A percentile compares a stretch with the other conserved stretches of the same genome.
phyloP scores from a whole-genome alignment of 495 filamentous ascomycete genomes.

The Trichoderma orchidacearum region DNA sequence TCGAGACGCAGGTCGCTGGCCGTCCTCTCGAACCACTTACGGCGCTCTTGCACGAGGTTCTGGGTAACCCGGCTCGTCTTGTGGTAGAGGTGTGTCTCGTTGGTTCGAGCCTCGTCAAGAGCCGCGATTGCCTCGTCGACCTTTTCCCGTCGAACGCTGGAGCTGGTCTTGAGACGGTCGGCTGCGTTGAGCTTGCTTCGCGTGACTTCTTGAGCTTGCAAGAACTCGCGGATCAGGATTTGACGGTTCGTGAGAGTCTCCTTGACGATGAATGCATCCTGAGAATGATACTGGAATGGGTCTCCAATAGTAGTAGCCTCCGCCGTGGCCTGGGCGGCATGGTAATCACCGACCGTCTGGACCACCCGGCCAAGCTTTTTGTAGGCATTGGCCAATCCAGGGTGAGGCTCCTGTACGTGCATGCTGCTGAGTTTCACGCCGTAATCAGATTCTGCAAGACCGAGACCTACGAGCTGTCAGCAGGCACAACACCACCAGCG shows the following conservation, averaged over 20 bases:
- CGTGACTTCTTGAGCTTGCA: constrained; percentile 73
- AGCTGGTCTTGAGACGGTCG: constrained; percentile 72
- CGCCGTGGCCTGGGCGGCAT: constrained; percentile 93
- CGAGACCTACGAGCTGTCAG: constrained; percentile 52
- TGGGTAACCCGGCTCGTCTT: constrained; percentile 79
- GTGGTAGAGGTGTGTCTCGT: constrained; percentile 64
- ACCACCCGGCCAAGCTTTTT: constrained; percentile 89
- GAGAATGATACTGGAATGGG: constrained; percentile 87
- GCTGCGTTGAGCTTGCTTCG: constrained; percentile 69
- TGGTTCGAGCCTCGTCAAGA: constrained; percentile 70
- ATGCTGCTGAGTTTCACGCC: constrained; percentile 78
- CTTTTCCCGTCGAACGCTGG: constrained; percentile 78
- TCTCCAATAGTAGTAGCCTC: constrained; percentile 93
- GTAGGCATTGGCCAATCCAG: constrained; percentile 77
- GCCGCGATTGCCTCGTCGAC: constrained; percentile 89
- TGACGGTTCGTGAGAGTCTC: constrained; percentile 97
- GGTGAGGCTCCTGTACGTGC: constrained; percentile 78
- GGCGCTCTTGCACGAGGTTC: constrained; percentile 78
- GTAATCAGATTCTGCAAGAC: constrained; percentile 85
- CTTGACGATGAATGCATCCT: constrained; percentile 96
- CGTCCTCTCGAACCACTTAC: constrained; percentile 83
- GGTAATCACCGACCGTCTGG: constrained; percentile 84
- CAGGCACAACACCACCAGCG: neutral
- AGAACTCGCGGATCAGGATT: constrained; percentile 87
- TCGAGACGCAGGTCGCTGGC: constrained; percentile 62